These are phyloP conservation scores for Termitomyces sp. DNA, from an alignment of 768 basidiomycete genomes.

Conservation along the genomic window DNA sequence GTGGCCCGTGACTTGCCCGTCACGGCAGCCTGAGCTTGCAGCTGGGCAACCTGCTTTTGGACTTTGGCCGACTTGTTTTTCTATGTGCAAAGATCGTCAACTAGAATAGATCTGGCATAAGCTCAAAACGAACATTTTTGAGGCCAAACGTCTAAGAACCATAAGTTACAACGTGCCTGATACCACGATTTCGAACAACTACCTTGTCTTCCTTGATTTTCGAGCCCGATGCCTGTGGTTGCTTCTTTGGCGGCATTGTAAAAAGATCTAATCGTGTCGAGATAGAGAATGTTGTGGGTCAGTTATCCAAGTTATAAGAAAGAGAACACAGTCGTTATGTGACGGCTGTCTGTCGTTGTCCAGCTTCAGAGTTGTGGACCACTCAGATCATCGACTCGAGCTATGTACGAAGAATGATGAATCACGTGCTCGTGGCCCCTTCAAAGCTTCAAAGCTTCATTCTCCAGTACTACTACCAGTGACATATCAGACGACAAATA, in stretches of 20 bases:
- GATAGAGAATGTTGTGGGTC: neutral
- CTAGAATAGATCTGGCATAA: neutral
- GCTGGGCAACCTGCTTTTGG: slow-evolving; percentile 74
- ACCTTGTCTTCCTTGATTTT: slow-evolving; percentile 22
- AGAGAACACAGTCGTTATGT: neutral
- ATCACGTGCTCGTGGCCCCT: neutral
- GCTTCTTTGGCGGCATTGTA: slow-evolving; percentile 20
- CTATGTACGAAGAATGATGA: neutral
- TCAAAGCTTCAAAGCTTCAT: too few relatives aligned
- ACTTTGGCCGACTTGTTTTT: slow-evolving; percentile 96
- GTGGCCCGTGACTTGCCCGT: slow-evolving; percentile 77
- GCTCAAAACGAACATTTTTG: slow-evolving; percentile 14
- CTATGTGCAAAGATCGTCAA: slow-evolving; percentile 29
- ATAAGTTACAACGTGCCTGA: slow-evolving; percentile 1
- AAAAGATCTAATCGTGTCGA: neutral
- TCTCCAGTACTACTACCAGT: too few relatives aligned
- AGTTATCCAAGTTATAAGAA: neutral
- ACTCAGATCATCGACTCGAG: neutral
- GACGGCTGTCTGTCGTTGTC: neutral
- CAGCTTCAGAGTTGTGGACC: neutral
- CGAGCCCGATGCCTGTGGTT: slow-evolving; percentile 16
- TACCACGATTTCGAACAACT: slow-evolving; percentile 1
- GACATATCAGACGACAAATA: too few relatives aligned
- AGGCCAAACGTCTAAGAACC: slow-evolving; percentile 16
- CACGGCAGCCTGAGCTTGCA: slow-evolving; percentile 71